phyloP scores from a whole-genome alignment of 495 filamentous ascomycete genomes.

The Penicillium silybi region DNA sequence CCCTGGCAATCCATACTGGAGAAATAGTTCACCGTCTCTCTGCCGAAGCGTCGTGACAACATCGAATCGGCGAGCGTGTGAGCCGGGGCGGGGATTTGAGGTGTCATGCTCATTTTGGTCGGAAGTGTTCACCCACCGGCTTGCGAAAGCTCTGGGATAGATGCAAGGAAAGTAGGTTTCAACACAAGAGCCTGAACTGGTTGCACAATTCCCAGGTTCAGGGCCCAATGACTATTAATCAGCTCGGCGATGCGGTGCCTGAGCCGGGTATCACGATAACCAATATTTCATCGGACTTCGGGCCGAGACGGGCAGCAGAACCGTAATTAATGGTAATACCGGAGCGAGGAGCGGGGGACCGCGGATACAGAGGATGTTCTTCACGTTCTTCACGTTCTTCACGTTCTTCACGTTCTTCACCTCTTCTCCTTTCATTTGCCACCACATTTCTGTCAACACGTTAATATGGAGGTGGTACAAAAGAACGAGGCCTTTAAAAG shows the following conservation, averaged over 20 bases:
- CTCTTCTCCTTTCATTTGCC: no score
- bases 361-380: no score
- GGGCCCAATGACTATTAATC: conserved; percentile 19
- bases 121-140: background rate
- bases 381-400: no score
- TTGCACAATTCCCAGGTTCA: background rate
- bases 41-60: conserved; percentile 82
- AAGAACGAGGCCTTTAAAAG: conserved; percentile 19
- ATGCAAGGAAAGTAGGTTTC: background rate
- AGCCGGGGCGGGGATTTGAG: conserved; percentile 51
- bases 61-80: conserved; percentile 72
- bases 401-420: no score
- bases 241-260: conserved; percentile 7
- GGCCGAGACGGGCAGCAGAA: conserved; percentile 2
- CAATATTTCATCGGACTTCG: conserved; percentile 11
- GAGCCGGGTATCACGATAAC: conserved; percentile 9
- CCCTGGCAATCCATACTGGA: conserved; percentile 51
- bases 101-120: conserved; percentile 28
- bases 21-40: conserved; percentile 93
- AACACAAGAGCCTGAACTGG: background rate
- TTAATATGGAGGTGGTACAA: conserved; percentile 18
- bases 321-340: conserved; percentile 14
- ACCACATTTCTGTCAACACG: no score
- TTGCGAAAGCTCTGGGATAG: background rate
- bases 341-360: conserved; percentile 24